Evolutionary conservation across 345 rosid genomes (phyloP).

Genomic region (Salix suchowensis): DNA sequence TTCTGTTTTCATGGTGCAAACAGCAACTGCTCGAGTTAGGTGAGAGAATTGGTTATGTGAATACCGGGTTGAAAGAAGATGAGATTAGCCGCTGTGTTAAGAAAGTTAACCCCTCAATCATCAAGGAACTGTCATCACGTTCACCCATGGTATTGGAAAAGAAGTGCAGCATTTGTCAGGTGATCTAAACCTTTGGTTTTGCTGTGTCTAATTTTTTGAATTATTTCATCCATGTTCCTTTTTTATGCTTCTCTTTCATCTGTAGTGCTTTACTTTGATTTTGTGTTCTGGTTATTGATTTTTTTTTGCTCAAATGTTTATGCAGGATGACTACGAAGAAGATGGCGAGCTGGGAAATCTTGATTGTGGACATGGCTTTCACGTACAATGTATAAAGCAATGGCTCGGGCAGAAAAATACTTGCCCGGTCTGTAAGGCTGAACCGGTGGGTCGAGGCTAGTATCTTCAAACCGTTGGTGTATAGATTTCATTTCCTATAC

Average conservation of each 20-base stretch:
- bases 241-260: background rate
- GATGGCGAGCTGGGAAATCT: conserved; percentile 66
- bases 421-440: conserved; percentile 81
- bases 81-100: conserved; percentile 63
- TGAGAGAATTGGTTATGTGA: conserved; percentile 78
- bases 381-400: conserved; percentile 70
- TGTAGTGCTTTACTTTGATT: background rate
- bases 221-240: background rate
- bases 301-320: background rate
- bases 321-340: conserved; percentile 73
- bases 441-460: conserved; percentile 46
- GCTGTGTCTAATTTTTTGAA: background rate
- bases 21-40: conserved; percentile 89
- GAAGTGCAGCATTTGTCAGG: conserved; percentile 92
- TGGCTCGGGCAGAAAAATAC: conserved; percentile 78
- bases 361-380: conserved; percentile 74
- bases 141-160: conserved; percentile 32
- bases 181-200: conserved; percentile 11
- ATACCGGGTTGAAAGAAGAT: conserved; percentile 74
- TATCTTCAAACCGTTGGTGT: conserved; percentile 17
- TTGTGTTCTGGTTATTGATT: background rate
- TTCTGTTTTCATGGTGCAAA: conserved; percentile 8
- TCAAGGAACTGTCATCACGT: conserved; percentile 33
- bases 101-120: conserved; percentile 43
- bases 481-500: conserved; percentile 34